phyloP scores from a whole-genome alignment of 2,329 filamentous ascomycete species.

The Curvularia spicifera region DNA sequence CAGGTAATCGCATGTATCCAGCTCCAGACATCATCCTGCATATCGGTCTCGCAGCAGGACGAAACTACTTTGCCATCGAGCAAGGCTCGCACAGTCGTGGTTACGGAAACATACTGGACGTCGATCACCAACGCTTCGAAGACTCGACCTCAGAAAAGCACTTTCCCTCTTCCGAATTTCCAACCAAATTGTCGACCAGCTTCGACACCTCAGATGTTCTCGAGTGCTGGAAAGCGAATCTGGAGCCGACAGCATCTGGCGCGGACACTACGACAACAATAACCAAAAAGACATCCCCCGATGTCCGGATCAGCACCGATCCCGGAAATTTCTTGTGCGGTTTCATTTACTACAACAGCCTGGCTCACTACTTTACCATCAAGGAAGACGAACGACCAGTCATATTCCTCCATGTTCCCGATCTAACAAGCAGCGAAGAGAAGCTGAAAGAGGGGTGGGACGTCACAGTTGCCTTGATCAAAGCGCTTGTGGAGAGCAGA shows the following conservation, averaged over 20 bases:
- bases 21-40: slow-evolving; percentile 45
- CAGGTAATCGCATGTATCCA: slow-evolving; percentile 25
- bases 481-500: slow-evolving; percentile 43
- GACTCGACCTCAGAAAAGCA: slow-evolving; percentile 25
- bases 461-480: slow-evolving; percentile 43
- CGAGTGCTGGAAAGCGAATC: slow-evolving; percentile 33
- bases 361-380: slow-evolving; percentile 38
- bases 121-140: slow-evolving; percentile 39
- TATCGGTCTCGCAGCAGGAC: slow-evolving; percentile 48
- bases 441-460: slow-evolving; percentile 36
- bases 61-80: slow-evolving; percentile 47
- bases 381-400: slow-evolving; percentile 38
- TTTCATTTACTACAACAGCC: slow-evolving; percentile 46
- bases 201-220: slow-evolving; percentile 45
- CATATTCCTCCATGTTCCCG: slow-evolving; percentile 46
- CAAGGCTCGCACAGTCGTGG: slow-evolving; percentile 37
- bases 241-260: slow-evolving; percentile 13
- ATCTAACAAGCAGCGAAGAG: slow-evolving; percentile 38
- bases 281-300: slow-evolving; percentile 14
- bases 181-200: slow-evolving; percentile 34
- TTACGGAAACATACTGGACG: slow-evolving; percentile 43
- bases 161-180: slow-evolving; percentile 30
- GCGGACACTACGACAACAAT: not conserved
- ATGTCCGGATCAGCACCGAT: slow-evolving; percentile 40
- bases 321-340: slow-evolving; percentile 49